Percentiles rank a stretch among this genome's conserved stretches.
Evolutionary conservation across 78 protist species (phyloP).

Genomic region (Dictyostelium brefeldianum): DNA sequence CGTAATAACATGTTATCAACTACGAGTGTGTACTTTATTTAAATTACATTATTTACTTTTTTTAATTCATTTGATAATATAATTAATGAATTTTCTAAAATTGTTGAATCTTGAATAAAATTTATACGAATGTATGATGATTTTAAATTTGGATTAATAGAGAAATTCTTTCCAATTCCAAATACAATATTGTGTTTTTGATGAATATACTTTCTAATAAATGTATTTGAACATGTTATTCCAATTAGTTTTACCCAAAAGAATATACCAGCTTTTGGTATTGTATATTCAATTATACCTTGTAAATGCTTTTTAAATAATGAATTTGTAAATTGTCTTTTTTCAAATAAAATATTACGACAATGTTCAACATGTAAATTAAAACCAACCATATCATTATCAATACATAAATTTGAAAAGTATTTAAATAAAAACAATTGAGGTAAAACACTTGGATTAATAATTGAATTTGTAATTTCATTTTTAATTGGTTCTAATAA

Average conservation of each 20-base stretch:
- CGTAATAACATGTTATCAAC: too few species aligned
- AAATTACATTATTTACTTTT: too few species aligned
- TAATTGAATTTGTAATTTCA: neutral
- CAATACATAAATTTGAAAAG: neutral
- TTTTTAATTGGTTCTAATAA: neutral
- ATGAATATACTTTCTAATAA: neutral
- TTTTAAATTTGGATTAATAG: neutral
- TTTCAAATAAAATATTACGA: slow-evolving; percentile 44
- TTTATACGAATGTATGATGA: neutral
- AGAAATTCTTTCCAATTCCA: neutral
- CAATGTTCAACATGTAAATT: neutral
- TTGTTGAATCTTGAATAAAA: too few species aligned
- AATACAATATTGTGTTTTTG: neutral
- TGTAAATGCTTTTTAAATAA: neutral
- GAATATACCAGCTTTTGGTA: slow-evolving; percentile 88
- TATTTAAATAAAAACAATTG: neutral
- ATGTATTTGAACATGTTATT: neutral
- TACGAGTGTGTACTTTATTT: too few species aligned
- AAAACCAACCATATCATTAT: neutral
- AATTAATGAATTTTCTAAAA: neutral
- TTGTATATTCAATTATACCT: slow-evolving; percentile 65
- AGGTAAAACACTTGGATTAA: neutral
- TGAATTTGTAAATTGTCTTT: slow-evolving; percentile 9
- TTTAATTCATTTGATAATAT: neutral
- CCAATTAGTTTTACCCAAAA: slow-evolving; percentile 85